These are phyloP conservation scores for Epithele typhae DNA, from an alignment of 768 basidiomycete genomes.

Conservation along the genomic window DNA sequence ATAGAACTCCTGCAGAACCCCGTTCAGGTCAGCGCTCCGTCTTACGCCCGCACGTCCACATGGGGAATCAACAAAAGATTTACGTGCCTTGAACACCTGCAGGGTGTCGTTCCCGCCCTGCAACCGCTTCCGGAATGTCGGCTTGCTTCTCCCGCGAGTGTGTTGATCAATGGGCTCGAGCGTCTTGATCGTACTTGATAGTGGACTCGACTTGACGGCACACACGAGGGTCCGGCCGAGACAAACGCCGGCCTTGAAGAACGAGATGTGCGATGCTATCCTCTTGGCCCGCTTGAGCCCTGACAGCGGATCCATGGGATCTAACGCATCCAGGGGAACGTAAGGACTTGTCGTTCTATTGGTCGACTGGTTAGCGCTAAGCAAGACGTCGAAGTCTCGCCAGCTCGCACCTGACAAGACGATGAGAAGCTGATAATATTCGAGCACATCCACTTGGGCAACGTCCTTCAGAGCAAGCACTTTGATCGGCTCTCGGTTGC, in stretches of 20 bases:
- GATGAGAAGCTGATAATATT: constrained; percentile 92
- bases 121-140: constrained; percentile 90
- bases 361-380: constrained; percentile 25
- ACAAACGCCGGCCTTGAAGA: constrained; percentile 96
- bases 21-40: no score
- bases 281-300: constrained; percentile 92
- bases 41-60: no score
- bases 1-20: constrained; percentile 79
- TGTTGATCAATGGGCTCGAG: constrained; percentile 94
- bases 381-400: no score
- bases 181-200: constrained; percentile 96
- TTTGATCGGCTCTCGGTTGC: constrained; percentile 78
- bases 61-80: not conserved
- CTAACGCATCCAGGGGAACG: constrained; percentile 88
- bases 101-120: constrained; percentile 95
- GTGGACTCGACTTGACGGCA: constrained; percentile 91
- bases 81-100: constrained; percentile 77
- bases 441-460: constrained; percentile 91
- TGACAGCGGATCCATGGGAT: constrained; percentile 84
- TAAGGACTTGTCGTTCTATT: constrained; percentile 96
- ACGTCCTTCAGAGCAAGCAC: constrained; percentile 88
- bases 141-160: constrained; percentile 71
- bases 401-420: constrained; percentile 84
- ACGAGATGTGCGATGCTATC: constrained; percentile 93
- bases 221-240: constrained; percentile 90